phyloP scores from a whole-genome alignment of 805 yeast genomes.

The Brettanomyces nanus region DNA sequence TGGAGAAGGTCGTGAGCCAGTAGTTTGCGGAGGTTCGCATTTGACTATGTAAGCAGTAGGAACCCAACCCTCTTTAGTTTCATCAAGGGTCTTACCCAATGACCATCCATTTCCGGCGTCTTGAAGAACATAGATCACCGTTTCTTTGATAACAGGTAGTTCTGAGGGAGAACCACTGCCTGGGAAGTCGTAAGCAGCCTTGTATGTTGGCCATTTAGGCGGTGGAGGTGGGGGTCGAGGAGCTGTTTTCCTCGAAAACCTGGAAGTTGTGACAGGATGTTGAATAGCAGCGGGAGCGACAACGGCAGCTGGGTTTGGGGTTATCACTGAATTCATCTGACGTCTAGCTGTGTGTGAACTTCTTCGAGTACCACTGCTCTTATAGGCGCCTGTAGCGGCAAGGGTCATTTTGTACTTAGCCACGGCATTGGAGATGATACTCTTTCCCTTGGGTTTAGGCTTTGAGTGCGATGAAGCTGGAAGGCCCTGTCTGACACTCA shows the following conservation, averaged over 20 bases:
- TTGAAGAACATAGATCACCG: slow-evolving; percentile 61
- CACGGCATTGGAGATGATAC: slow-evolving; percentile 8
- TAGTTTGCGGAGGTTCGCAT: slow-evolving; percentile 39
- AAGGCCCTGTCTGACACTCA: slow-evolving; percentile 70
- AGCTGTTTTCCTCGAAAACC: slow-evolving; percentile 1
- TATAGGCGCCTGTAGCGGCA: slow-evolving; percentile 15
- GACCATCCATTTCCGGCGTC: slow-evolving; percentile 92
- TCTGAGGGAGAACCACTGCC: slow-evolving; percentile 82
- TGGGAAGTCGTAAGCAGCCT: slow-evolving; percentile 81
- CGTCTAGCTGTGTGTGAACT: not conserved
- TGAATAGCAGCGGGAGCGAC: not conserved
- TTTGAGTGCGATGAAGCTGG: slow-evolving; percentile 67
- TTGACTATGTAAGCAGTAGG: slow-evolving; percentile 85
- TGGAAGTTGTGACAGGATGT: not conserved
- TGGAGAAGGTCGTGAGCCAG: slow-evolving; percentile 6
- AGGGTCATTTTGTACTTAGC: slow-evolving; percentile 11
- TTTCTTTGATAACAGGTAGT: slow-evolving; percentile 69
- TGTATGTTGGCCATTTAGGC: slow-evolving; percentile 68
- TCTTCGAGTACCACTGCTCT: slow-evolving; percentile 15
- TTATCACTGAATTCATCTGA: not conserved
- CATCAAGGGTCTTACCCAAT: slow-evolving; percentile 70
- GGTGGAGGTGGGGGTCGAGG: slow-evolving; percentile 77
- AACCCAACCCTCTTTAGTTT: slow-evolving; percentile 88
- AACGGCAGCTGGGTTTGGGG: slow-evolving; percentile 6
- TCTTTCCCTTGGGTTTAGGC: slow-evolving; percentile 61